phyloP scores from a whole-genome alignment of 2,329 filamentous ascomycete species.

The Epichloe festucae region DNA sequence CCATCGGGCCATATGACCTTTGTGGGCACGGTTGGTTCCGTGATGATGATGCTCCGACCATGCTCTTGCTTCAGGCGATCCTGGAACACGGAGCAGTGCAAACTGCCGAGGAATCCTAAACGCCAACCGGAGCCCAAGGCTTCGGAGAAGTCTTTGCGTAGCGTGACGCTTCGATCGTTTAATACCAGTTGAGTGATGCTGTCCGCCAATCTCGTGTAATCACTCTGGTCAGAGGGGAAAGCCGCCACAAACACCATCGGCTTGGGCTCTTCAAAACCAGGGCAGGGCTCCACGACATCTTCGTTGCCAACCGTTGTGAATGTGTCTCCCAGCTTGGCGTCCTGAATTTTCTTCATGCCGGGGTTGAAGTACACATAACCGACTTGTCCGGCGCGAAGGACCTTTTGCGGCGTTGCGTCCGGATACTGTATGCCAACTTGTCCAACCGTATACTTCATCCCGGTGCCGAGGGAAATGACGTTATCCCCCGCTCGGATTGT shows the following conservation, averaged over 20 bases:
- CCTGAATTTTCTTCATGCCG: constrained; percentile 92
- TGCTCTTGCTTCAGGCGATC: constrained; percentile 90
- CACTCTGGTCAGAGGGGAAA: constrained; percentile 82
- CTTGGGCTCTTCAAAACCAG: constrained; percentile 93
- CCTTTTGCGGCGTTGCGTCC: constrained; percentile 65
- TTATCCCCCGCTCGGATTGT: constrained; percentile 70
- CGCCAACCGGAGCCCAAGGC: constrained; percentile 90
- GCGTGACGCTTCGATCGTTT: constrained; percentile 87
- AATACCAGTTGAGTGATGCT: constrained; percentile 88
- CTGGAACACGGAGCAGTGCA: constrained; percentile 98
- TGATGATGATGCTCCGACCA: constrained; percentile 90
- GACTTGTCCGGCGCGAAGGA: constrained; percentile 81
- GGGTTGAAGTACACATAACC: constrained; percentile 97
- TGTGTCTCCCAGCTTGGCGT: constrained; percentile 92
- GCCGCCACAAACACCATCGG: constrained; percentile 98
- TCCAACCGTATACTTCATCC: constrained; percentile 80
- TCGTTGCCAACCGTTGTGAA: constrained; percentile 75
- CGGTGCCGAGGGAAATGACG: constrained; percentile 78
- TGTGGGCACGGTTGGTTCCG: constrained; percentile 86
- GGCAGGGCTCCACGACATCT: constrained; percentile 62
- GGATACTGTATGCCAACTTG: constrained; percentile 97
- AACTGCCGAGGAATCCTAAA: constrained; percentile 84
- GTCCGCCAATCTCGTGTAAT: constrained; percentile 78
- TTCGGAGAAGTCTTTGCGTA: constrained; percentile 89
- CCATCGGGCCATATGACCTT: constrained; percentile 71